A percentile compares a stretch with the other conserved stretches of the same genome.
These are phyloP conservation scores for Thelonectria olida DNA, from an alignment of 2,329 filamentous ascomycete genomes.

Conservation along the genomic window DNA sequence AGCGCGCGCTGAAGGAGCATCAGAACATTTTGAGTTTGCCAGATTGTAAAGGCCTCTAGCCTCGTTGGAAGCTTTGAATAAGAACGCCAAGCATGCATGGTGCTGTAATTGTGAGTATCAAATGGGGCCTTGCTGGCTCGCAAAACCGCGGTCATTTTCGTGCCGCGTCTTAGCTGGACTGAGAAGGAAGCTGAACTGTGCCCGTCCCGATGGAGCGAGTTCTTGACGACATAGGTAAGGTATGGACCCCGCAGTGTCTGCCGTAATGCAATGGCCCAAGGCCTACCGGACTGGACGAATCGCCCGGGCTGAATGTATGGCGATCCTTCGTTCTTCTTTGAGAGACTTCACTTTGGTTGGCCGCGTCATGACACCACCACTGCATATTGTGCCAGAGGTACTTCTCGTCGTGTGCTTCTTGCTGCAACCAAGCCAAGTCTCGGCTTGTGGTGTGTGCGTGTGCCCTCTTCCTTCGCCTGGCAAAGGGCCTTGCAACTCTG, in stretches of 20 bases:
- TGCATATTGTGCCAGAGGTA: not conserved
- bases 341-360: not conserved
- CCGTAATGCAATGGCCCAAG: slow-evolving; percentile 4
- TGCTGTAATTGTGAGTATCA: not conserved
- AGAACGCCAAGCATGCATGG: not conserved
- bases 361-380: slow-evolving; percentile 7
- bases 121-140: slow-evolving; percentile 1
- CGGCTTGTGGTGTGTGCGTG: slow-evolving; percentile 4
- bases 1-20: slow-evolving; percentile 7
- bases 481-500: not conserved
- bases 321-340: not conserved
- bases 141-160: slow-evolving; percentile 16
- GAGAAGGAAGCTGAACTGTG: slow-evolving; percentile 1
- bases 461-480: not conserved
- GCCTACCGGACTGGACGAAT: not conserved
- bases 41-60: slow-evolving; percentile 18
- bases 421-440: slow-evolving; percentile 11
- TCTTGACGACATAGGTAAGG: not conserved
- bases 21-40: slow-evolving; percentile 25
- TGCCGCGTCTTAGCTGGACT: slow-evolving; percentile 13
- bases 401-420: slow-evolving; percentile 8
- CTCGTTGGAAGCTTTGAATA: not conserved
- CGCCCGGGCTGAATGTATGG: not conserved
- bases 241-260: not conserved
- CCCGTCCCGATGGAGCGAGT: not conserved